Base-by-base conservation (phyloP, 2,329 filamentous ascomycete species). In the Xylaria sp. region DNA sequence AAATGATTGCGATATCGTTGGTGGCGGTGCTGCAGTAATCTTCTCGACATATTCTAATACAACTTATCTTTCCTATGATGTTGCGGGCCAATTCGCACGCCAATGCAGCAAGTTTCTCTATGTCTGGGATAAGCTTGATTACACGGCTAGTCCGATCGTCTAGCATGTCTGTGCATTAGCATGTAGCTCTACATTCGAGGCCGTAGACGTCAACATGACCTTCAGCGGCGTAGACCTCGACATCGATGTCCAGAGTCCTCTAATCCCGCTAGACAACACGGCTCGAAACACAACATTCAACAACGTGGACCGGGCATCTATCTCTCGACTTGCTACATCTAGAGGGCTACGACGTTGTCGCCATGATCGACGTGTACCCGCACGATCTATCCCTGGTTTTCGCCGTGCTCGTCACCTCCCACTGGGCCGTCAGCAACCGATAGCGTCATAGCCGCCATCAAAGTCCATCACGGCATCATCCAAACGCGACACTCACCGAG, bases 71-170 rank as follows among this genome's bases (percentile, higher is more conserved):
- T 20, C 20, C 1, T 10, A 25, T 39, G 48, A 51, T 44, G 13
- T 44, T 15, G 15, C 39, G 39, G 39, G 39, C 15, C 39, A 44
- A 15, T 44, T 44, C 39, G 39, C 5, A 25, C 20, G 20, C 2
- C 6, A 4, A 5, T 48, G n/a, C 51, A 52, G 41, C 23, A 25
- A 52, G 7, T 2, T 59, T 1, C 3, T 59, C 23, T 66, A 61
- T 13, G 1, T 66, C 15, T 66, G 64, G 64, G 64, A 34, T 13
- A 51, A 62, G 13, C 18, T 61, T 28, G 54, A 67, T 4, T 28
- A 34, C 34, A 4, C 1, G 2, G 13, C 39, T 12, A 54, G n/a
- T 4, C 51, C 51, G 0, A 7, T 18, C 5, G 3, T 61, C 18
- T 37, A 58, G 5, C 44, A 65, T 3, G n/a, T 34, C 2, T 18